Base-by-base conservation (phyloP, 495 filamentous ascomycete species). In the Wilcoxina mikolae region DNA sequence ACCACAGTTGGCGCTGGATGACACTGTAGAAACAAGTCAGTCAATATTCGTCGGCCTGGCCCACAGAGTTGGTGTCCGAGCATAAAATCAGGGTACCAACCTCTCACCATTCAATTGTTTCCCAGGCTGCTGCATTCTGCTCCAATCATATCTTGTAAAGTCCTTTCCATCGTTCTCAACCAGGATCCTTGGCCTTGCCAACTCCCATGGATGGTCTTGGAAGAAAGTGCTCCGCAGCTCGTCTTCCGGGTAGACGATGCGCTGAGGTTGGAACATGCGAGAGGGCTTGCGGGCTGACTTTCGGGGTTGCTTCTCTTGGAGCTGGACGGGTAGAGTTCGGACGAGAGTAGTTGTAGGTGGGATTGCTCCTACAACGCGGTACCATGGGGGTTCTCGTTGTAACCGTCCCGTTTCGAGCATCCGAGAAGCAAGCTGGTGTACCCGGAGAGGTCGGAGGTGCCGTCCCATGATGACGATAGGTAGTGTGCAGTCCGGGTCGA, bases 161-260 rank as follows among this genome's bases (percentile, higher is more conserved):
- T 98, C 91, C 65, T 79, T 83, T 24, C 91, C 91, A 64, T 89
- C 81, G 62, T 79, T 75, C 70, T 98, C 91, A 11, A 95, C 70
- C 24, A 98, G 68, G 57, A 95, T 74, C 59, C 81, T 75, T 49
- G 91, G 91, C 58, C 91, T 76, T 26, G 93, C 91, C 62, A 98
- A 73, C 67, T 98, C 91, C 91, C 91, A 98, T 3, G 91, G 91
- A 69, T 98, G 91, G 68, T 98, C 89, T 56, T 73, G 74, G 72
- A 83, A 96, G 72, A 96, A 98, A 25, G 82, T 71, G 53, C 64
- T 72, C 47, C 91, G 81, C 60, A 96, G 72, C 57, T 73, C 69
- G 68, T 98, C 93, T 68, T 98, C 91, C 44, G 87, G 84, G 67
- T 88, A 93, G 51, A 73, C 73, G 50, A 98, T 79, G 53, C 72